Evolutionary conservation across 1,284 basidiomycete species (phyloP), one percentile per base, ranked within the genome.

Genomic region (Pascua guehoae): DNA sequence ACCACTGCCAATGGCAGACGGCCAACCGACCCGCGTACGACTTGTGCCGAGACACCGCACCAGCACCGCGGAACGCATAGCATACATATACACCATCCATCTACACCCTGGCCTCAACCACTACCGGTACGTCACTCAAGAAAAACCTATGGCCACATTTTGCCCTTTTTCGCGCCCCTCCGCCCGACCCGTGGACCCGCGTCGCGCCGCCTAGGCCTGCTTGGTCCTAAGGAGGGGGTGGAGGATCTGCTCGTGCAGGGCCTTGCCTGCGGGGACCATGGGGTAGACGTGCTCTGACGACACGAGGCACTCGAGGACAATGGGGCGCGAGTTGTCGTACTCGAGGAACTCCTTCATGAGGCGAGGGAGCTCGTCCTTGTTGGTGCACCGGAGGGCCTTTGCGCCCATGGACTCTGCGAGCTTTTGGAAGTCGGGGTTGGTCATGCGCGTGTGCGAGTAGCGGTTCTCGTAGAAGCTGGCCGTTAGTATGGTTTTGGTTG

Each of bases 271-370:
- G 8, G 89, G 84, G 32, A 91, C 88, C 88, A 77, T 76, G 49
- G 72, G 94, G 84, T 91, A 97, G 57, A 96, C 93, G 75, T 97
- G 93, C 79, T 97, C 94, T 66, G 85, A 86, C 69, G 62, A 86
- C 40, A 97, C 90, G 56, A 88, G 57, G 71, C 91, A 95, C 79
- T 98, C 94, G 81, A 98, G 82, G 62, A 98, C 77, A 47, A 98
- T 84, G 2, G 95, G 95, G 78, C 85, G 88, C 58, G 81, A 82
- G 64, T 85, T 87, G 60, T 77, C 74, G 77, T 95, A 96, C 79
- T 95, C 93, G 68, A 98, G 82, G 79, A 98, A 96, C 82, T 98
- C 94, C 81, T 93, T 92, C 93, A 98, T 98, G 83, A 89, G 95
- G 42, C 82, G 85, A 0, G 91, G 90, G 12, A 98, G 82, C 56